A percentile compares a stretch with the other conserved stretches of the same genome.
Evolutionary conservation across 805 yeast species (phyloP).

Genomic region (Pichia insulana): DNA sequence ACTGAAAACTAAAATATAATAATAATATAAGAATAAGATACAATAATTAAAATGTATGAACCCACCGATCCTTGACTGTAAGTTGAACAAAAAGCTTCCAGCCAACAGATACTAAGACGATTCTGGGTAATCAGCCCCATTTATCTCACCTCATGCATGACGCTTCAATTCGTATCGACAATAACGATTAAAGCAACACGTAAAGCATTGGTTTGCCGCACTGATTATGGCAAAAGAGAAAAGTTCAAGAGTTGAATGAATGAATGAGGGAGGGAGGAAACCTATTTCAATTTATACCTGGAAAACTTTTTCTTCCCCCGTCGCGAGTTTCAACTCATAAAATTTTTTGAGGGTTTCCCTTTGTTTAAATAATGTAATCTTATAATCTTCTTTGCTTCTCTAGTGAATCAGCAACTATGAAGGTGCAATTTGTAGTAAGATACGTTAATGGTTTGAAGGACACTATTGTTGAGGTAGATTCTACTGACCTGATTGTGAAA

Average conservation of each 20-base stretch:
- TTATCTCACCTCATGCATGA: conserved; percentile 66
- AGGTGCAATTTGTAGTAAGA: conserved; percentile 27
- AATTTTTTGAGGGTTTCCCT: not conserved
- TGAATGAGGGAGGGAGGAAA: not conserved
- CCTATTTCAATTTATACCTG: no score
- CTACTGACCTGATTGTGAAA: conserved; percentile 13
- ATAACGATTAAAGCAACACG: conserved; percentile 59
- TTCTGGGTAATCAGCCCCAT: conserved; percentile 30
- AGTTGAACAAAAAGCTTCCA: conserved; percentile 19
- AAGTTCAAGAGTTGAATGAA: conserved; percentile 11
- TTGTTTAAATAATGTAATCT: no score
- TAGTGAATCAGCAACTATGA: not conserved
- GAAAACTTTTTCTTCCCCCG: not conserved
- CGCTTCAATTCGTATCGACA: conserved; percentile 35
- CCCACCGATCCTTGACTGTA: conserved; percentile 56
- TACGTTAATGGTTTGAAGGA: conserved; percentile 41
- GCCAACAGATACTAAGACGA: conserved; percentile 63
- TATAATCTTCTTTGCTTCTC: not conserved
- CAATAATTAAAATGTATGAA: conserved; percentile 36
- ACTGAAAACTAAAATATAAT: not conserved
- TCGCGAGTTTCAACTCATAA: not conserved
- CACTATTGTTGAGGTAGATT: conserved; percentile 28
- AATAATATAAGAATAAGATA: no score
- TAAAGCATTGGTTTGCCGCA: conserved; percentile 68
- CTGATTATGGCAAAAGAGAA: conserved; percentile 31